These are phyloP conservation scores for Aureobasidium melanogenum DNA, from an alignment of 2,329 filamentous ascomycete genomes.

Conservation along the genomic window DNA sequence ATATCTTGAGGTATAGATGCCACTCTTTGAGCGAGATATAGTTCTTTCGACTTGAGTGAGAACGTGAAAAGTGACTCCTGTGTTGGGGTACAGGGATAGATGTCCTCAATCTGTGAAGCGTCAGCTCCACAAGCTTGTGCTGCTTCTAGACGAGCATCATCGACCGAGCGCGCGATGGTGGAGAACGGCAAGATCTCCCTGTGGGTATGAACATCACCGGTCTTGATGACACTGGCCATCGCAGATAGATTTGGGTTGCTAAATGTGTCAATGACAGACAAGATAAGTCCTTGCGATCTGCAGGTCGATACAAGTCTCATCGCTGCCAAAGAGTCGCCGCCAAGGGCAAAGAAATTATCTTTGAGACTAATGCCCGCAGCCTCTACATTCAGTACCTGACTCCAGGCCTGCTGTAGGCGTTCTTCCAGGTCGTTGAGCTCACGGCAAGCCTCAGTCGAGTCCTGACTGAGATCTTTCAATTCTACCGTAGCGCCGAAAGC, in stretches of 20 bases:
- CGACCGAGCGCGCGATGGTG: slow-evolving; percentile 17
- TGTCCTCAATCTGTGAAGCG: slow-evolving; percentile 26
- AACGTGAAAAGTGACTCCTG: slow-evolving; percentile 33
- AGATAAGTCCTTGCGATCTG: slow-evolving; percentile 25
- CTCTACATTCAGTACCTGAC: slow-evolving; percentile 4
- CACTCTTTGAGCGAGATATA: slow-evolving; percentile 32
- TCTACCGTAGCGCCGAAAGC: slow-evolving; percentile 16
- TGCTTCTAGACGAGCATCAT: slow-evolving; percentile 27
- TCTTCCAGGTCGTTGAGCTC: slow-evolving; percentile 33
- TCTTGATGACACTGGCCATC: slow-evolving; percentile 33
- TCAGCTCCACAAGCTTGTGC: slow-evolving; percentile 26
- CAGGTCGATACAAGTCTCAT: slow-evolving; percentile 36
- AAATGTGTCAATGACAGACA: slow-evolving; percentile 38
- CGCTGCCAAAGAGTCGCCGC: slow-evolving; percentile 38
- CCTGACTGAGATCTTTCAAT: slow-evolving; percentile 15
- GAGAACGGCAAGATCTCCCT: slow-evolving; percentile 27
- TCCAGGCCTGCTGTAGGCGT: slow-evolving; percentile 6
- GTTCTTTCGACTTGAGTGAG: slow-evolving; percentile 27
- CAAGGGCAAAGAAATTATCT: slow-evolving; percentile 37
- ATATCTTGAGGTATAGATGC: slow-evolving; percentile 24
- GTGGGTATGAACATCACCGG: slow-evolving; percentile 22
- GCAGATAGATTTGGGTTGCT: slow-evolving; percentile 32
- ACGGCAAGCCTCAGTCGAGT: background rate
- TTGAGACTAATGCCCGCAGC: slow-evolving; percentile 25
- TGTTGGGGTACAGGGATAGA: slow-evolving; percentile 34